These are phyloP conservation scores for Botrytis deweyae DNA, from an alignment of 2,329 filamentous ascomycete genomes.

Conservation along the genomic window DNA sequence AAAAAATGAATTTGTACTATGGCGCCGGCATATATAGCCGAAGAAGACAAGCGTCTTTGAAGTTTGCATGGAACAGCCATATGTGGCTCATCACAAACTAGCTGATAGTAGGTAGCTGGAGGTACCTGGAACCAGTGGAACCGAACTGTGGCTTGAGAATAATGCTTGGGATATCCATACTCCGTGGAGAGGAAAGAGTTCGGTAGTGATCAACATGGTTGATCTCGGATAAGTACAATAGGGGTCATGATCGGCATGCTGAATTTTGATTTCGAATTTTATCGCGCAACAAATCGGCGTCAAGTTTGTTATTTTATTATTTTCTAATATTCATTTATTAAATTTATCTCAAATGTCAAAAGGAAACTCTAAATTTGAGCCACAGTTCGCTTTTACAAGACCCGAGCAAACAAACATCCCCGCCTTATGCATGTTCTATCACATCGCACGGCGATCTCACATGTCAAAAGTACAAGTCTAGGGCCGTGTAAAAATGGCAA, in stretches of 20 bases:
- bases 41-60: not conserved
- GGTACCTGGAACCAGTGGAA: not conserved
- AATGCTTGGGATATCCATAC: not conserved
- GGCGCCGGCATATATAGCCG: not conserved
- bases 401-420: too few species aligned
- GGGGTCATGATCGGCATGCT: slow-evolving; percentile 8
- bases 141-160: slow-evolving; percentile 6
- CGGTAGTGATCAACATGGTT: not conserved
- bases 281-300: not conserved
- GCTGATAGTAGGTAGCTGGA: not conserved
- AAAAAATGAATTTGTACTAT: too few species aligned
- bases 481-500: not conserved
- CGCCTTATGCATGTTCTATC: not conserved
- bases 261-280: not conserved
- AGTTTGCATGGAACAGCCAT: not conserved
- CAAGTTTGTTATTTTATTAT: too few species aligned
- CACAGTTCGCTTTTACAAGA: not conserved
- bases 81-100: not conserved
- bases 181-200: not conserved
- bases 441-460: not conserved
- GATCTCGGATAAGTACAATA: slow-evolving; percentile 8
- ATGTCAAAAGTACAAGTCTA: not conserved
- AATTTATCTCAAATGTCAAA: not conserved
- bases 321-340: not conserved
- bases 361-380: not conserved